Percentiles rank a stretch among this genome's conserved stretches.
Conservation (phyloP, 2,329 filamentous ascomycete species). For the Aspergillus thermomutatus region DNA sequence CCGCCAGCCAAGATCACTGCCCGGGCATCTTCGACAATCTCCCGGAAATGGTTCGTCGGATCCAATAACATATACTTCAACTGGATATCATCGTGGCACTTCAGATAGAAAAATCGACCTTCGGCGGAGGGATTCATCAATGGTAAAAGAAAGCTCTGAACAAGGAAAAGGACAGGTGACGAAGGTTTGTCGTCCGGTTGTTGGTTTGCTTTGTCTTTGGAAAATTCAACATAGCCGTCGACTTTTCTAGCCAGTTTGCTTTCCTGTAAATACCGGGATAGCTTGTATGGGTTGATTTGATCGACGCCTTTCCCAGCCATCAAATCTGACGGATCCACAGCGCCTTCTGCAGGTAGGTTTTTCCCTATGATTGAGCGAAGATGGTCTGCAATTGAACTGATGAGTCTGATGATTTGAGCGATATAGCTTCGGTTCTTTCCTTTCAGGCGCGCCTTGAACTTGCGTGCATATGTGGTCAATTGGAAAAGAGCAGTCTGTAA, state of each 20-base stretch:
- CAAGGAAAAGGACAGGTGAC: conserved; percentile 58
- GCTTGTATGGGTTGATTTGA: conserved; percentile 89
- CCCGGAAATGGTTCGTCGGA: conserved; percentile 84
- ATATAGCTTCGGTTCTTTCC: conserved; percentile 90
- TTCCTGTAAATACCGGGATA: conserved; percentile 82
- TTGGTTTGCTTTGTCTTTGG: conserved; percentile 49
- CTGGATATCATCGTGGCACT: conserved; percentile 49
- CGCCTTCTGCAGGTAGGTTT: conserved; percentile 55
- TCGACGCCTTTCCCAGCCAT: conserved; percentile 84
- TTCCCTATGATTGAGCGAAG: conserved; percentile 52
- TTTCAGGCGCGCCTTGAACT: conserved; percentile 83
- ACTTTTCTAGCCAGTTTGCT: conserved; percentile 94
- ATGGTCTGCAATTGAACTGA: conserved; percentile 73
- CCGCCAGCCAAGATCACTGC: conserved; percentile 90
- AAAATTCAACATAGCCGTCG: conserved; percentile 74
- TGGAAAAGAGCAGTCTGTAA: conserved; percentile 70
- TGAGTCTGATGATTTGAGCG: conserved; percentile 76
- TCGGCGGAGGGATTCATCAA: conserved; percentile 79
- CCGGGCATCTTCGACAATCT: conserved; percentile 77
- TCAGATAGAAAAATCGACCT: conserved; percentile 58
- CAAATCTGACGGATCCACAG: conserved; percentile 67
- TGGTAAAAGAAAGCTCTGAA: conserved; percentile 69
- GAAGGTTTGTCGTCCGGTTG: conserved; percentile 27
- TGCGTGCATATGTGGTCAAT: conserved; percentile 76
- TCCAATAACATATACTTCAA: conserved; percentile 87